Evolutionary conservation across 768 basidiomycete species (phyloP), one percentile per base, ranked within the genome.

Genomic region (Lactarius tabidus): DNA sequence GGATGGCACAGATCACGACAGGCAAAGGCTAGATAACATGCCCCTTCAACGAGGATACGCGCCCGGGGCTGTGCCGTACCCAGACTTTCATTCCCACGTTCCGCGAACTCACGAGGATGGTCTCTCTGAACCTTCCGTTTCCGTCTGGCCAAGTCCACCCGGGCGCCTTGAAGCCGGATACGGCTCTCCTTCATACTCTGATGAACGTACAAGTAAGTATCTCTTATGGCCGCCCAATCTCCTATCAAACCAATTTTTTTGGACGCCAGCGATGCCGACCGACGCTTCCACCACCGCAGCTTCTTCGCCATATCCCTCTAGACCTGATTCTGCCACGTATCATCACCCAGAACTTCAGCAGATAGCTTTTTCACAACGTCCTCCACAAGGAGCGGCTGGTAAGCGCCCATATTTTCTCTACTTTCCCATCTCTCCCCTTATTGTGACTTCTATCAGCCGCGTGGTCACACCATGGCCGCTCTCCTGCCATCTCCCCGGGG

Each of bases 131-230:
- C 61, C 66, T 26, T 39, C 72, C 36, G 67, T 64, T 26, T 39
- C 72, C 36, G 67, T 64, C 62, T 72, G 74, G 74, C 56, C 71
- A 31, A 74, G 77, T 59, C 74, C n/a, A n/a, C n/a, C 75, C 57
- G 80, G 78, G 35, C 70, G 63, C 35, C 31, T 73, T 39, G 75
- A 76, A 67, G 73, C 71, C 6, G 10, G 59, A 54, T 85, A 84
- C 69, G 77, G 75, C 45, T 72, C 79, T n/a, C 75, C 80, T 60
- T 78, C 82, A 73, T 85, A 82, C 73, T 80, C 85, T 62, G 84
- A 83, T 69, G 84, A 86, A 70, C 82, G 84, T 65, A 80, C 82
- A 60, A 79, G 86, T 85, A 71, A 71, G 81, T 74, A 18, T 48
- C 35, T 59, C 45, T 41, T 64, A 59, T 57, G 39, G 35, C 65